Evolutionary conservation across 1,284 basidiomycete species (phyloP).

Genomic region (Microbotryum saponariae): DNA sequence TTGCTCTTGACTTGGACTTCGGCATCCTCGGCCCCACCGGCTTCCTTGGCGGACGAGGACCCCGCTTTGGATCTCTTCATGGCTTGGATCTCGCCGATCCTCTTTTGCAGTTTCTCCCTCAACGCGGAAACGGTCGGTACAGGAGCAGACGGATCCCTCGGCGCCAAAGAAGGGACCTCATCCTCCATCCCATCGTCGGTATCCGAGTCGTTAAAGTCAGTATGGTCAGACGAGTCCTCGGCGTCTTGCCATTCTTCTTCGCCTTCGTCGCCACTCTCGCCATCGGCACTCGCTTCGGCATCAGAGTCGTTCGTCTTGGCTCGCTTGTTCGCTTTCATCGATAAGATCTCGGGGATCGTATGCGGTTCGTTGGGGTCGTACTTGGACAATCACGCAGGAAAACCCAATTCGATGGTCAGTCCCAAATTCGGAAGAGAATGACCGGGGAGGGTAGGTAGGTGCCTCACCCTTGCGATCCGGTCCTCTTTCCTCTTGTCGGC

Average conservation of each 20-base stretch:
- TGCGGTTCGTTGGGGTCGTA: conserved; percentile 84
- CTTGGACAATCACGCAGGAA: conserved; percentile 44
- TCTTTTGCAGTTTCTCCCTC: conserved; percentile 66
- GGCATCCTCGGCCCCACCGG: conserved; percentile 29
- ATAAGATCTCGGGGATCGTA: conserved; percentile 63
- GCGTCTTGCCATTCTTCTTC: conserved; percentile 42
- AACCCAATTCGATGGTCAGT: too few species aligned
- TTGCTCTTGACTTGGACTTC: conserved; percentile 45
- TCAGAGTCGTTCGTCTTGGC: conserved; percentile 45
- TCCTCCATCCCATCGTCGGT: conserved; percentile 33
- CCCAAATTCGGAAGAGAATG: too few species aligned
- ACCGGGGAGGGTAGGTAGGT: too few species aligned
- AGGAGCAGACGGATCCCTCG: conserved; percentile 33
- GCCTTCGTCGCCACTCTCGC: conserved; percentile 31
- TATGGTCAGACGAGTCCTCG: conserved; percentile 33
- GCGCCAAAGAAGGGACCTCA: conserved; percentile 51
- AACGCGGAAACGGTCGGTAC: conserved; percentile 53
- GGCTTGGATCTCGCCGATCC: conserved; percentile 57
- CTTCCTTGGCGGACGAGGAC: conserved; percentile 33
- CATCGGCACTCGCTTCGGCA: conserved; percentile 39
- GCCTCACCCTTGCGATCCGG: conserved; percentile 65
- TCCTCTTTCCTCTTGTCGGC: conserved; percentile 64
- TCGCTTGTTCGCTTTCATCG: conserved; percentile 44
- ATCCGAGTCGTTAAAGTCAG: conserved; percentile 40
- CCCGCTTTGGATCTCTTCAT: conserved; percentile 46